Evolutionary conservation across 2,329 filamentous ascomycete species (phyloP), one percentile per base, ranked within the genome.

Genomic region (Ophiosphaerella korrae): DNA sequence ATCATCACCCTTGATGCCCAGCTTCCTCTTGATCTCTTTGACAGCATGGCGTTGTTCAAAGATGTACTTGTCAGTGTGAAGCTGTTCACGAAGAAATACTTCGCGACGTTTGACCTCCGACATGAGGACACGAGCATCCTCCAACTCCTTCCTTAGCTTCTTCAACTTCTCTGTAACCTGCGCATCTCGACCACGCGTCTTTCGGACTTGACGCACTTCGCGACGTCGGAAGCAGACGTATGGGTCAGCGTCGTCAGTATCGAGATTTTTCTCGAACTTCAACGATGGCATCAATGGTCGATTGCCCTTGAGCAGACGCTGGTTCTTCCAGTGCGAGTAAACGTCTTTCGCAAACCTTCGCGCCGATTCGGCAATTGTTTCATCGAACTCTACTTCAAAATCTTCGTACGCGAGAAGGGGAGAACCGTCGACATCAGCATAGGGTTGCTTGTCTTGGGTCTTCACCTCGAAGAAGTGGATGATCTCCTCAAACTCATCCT

Each of bases 201-300:
- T 99, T 64, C 94, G 89, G 42, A 92, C 93, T 73, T 96, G 91
- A 50, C 94, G 88, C 40, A 96, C 90, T 75, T 99, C 94, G 58
- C 94, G 89, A 63, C 94, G 87, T 71, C 94, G 86, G 84, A 99
- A 99, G 77, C 94, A 99, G 67, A 99, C 92, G 77, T 96, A 99
- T 42, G 94, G 94, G 75, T 99, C 94, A 65, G 90, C 86, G 71
- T 99, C 94, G 74, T 99, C 94, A 54, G 88, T 95, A 60, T 97
- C 93, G 70, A 91, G 89, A 57, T 94, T 91, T 40, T 88, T 95
- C 78, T 99, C 94, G 60, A 96, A 94, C 78, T 97, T 97, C 71
- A 97, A 84, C 18, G 80, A 82, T 7, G 91, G 85, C 68, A 92
- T 88, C 54, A 97, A 78, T 5, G 87, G 78, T 63, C 83, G 86